Base-by-base conservation (phyloP, 176 grass and related monocot species). In the Secale cereale region DNA sequence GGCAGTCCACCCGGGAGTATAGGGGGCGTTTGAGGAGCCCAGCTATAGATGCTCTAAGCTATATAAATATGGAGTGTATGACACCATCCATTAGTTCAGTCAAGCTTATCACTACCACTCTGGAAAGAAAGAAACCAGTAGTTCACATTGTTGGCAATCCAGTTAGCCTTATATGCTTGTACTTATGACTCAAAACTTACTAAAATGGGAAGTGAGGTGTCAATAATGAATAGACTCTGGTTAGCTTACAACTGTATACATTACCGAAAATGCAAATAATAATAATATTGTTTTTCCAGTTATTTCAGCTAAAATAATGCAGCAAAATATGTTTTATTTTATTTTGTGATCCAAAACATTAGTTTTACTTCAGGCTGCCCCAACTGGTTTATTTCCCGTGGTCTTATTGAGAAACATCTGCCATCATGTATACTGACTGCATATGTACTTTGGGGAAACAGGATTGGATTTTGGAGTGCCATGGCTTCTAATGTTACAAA, bases 401-500 rank as follows among this genome's bases (percentile, higher is more conserved):
- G 25, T 14, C 54, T 83, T 54, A 40, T 82, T 82, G 2, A 4
- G 45, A 70, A 36, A 6, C 39, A 65, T 70, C 37, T 69, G 23
- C 25, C 26, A 66, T 56, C 15, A 66, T 52, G n/a, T 86, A 70
- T 86, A 83, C 20, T 76, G 10, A 85, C 60, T n/a, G 30, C 57
- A 13, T 23, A 70, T 80, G 23, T 39, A 66, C 50, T 65, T 29
- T 35, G 72, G 12, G 39, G 37, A 84, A 91, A 79, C 73, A 98
- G 96, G 93, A 89, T 86, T 52, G 97, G 93, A 92, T 96, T 96
- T 88, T 96, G 86, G 91, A 96, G 91, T 71, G 93, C 97, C 54
- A 99, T 99, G 97, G 90, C 97, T 87, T 99, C 97, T 22, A 92
- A 94, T 76, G 35, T 99, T 63, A 93, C 86, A 26, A 95, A 95